A percentile compares a stretch with the other conserved stretches of the same genome.
Conservation (phyloP, 2,329 filamentous ascomycete genomes). For the Sphaerulina vaccinii region DNA sequence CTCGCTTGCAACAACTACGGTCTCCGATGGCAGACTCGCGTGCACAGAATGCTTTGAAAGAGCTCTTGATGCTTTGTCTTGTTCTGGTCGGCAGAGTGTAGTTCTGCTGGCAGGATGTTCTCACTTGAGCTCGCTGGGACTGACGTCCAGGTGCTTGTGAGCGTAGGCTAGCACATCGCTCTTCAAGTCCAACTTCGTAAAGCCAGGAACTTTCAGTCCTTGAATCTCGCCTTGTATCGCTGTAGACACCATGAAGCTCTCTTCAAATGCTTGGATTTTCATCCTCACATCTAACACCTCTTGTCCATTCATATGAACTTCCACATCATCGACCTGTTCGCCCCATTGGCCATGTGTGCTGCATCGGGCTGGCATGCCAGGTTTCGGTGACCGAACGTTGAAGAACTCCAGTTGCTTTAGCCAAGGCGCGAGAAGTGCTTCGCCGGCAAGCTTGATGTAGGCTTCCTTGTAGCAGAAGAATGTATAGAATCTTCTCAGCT, state of each 20-base stretch:
- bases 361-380: slow-evolving; percentile 44
- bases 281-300: slow-evolving; percentile 54
- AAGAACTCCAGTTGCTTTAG: slow-evolving; percentile 68
- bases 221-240: slow-evolving; percentile 45
- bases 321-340: slow-evolving; percentile 48
- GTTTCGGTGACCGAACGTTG: slow-evolving; percentile 57
- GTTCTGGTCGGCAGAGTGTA: neutral
- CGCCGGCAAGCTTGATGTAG: slow-evolving; percentile 79
- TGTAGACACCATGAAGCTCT: slow-evolving; percentile 59
- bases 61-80: neutral
- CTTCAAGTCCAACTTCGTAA: slow-evolving; percentile 34
- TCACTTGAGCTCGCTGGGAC: slow-evolving; percentile 26
- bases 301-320: slow-evolving; percentile 51
- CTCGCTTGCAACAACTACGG: too few relatives aligned
- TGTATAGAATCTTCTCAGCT: slow-evolving; percentile 70
- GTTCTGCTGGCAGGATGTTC: neutral
- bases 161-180: slow-evolving; percentile 34
- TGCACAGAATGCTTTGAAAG: neutral
- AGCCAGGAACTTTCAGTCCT: slow-evolving; percentile 34
- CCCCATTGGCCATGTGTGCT: slow-evolving; percentile 48
- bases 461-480: slow-evolving; percentile 79
- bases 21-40: neutral
- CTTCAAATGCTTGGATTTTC: slow-evolving; percentile 59
- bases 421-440: slow-evolving; percentile 73
- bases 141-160: slow-evolving; percentile 24